phyloP scores from a whole-genome alignment of 1,139 yeast genomes.

The Geotrichum klebahnii region DNA sequence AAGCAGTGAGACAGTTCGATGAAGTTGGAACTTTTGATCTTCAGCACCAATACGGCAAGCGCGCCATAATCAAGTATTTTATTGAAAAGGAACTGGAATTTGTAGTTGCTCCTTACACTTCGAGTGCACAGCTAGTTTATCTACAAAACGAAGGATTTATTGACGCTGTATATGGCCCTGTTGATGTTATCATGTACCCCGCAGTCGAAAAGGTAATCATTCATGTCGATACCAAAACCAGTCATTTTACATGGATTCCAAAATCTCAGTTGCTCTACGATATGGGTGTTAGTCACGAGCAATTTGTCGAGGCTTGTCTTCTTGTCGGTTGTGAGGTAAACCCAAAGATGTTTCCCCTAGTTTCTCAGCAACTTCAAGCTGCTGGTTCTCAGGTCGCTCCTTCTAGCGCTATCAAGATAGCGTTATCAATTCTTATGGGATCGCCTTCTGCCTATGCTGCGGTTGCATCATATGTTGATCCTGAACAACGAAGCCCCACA shows the following conservation, averaged over 20 bases:
- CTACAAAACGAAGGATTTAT: constrained; percentile 49
- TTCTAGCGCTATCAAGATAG: constrained; percentile 19
- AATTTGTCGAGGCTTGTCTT: constrained; percentile 68
- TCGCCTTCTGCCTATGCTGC: constrained; percentile 42
- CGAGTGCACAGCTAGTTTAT: constrained; percentile 79
- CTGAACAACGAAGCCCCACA: constrained; percentile 26
- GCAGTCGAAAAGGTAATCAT: constrained; percentile 68
- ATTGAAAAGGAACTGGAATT: constrained; percentile 57
- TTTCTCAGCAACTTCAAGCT: constrained; percentile 40
- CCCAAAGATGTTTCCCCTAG: constrained; percentile 57
- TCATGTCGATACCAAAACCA: constrained; percentile 63
- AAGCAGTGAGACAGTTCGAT: constrained; percentile 37
- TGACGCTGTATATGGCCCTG: constrained; percentile 80
- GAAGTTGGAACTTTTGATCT: constrained; percentile 28
- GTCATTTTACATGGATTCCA: constrained; percentile 59
- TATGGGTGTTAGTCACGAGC: constrained; percentile 55
- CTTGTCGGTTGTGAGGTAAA: constrained; percentile 71
- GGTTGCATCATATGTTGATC: constrained; percentile 33
- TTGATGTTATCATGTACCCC: constrained; percentile 63
- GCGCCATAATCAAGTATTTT: constrained; percentile 56
- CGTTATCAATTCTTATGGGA: constrained; percentile 7
- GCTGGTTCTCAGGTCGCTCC: constrained; percentile 37
- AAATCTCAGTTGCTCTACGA: constrained; percentile 57
- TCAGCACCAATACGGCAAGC: constrained; percentile 37
- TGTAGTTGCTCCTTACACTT: constrained; percentile 75